Evolutionary conservation across 1,139 yeast genomes (phyloP), one percentile per base, ranked within the genome.

Genomic region (Geotrichum armillariae): DNA sequence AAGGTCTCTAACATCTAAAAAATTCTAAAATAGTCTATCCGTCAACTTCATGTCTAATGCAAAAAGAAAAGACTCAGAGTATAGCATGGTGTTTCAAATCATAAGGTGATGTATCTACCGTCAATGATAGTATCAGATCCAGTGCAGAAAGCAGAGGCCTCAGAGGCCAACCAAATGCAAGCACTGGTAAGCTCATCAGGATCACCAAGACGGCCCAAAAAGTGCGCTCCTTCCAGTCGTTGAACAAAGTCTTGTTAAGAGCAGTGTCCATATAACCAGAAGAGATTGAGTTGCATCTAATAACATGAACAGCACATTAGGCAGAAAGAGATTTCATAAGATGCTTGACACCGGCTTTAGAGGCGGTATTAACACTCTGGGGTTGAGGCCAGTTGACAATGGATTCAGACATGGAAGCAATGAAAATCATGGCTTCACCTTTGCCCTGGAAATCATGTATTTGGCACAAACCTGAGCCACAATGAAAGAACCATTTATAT

Each of bases 401-500:
- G 62, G 78, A 78, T 39, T 80, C 85, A 34, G 85, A 79, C 83
- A 80, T 80, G 47, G 83, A 78, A 8, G 83, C 83, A 44, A 82
- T 78, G 72, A 79, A 78, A 54, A 80, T 72, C 33, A 79, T 66
- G n/a, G 82, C 74, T 32, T 86, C 78, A 16, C 75, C 76, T 32
- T 56, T 61, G 44, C 74, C 75, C 50, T 62, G 66, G 76, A 70
- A 67, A 85, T 85, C 74, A 86, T 81, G 56, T 89, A 90, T 66
- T 81, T 79, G 53, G 91, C 91, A 60, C 86, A 77, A 5, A 82
- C 77, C 66, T 79, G 83, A 32, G 78, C 70, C 54, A 85, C 89
- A 68, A 83, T 77, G 63, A 86, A 80, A 2, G 94, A 83, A 37
- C 95, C 95, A 65, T 85, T 78, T 29, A 85, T 79, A 68, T 86